Evolutionary conservation across 768 basidiomycete species (phyloP).

Genomic region (Lentinula sp.): DNA sequence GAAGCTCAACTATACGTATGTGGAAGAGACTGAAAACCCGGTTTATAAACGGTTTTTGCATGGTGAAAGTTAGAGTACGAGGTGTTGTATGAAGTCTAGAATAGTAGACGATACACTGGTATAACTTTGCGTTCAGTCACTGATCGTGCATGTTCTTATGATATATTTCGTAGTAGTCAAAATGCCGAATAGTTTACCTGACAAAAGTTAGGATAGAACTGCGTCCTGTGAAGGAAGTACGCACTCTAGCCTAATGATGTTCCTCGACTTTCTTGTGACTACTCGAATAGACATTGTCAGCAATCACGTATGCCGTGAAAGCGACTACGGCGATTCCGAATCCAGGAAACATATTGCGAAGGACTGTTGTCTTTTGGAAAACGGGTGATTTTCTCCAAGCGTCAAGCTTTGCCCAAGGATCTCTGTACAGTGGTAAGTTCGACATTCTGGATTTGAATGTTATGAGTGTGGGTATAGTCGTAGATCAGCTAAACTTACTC

Average conservation of each 20-base stretch:
- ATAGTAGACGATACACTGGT: background rate
- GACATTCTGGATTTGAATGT: conserved; percentile 34
- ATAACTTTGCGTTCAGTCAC: background rate
- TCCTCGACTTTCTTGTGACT: conserved; percentile 18
- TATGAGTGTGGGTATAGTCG: background rate
- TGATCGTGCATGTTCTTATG: background rate
- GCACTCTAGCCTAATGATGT: conserved; percentile 6
- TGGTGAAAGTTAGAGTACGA: background rate
- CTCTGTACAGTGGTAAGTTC: conserved; percentile 72
- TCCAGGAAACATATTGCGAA: conserved; percentile 88
- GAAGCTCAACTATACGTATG: conserved; percentile 78
- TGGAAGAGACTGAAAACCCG: conserved; percentile 89
- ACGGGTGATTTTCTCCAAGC: conserved; percentile 91
- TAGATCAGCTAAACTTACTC: background rate
- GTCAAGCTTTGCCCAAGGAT: conserved; percentile 92
- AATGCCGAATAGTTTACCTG: background rate
- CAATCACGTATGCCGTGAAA: conserved; percentile 87
- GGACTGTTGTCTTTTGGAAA: conserved; percentile 82
- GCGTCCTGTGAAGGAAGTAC: background rate
- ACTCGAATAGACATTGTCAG: conserved; percentile 63
- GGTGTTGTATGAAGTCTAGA: background rate
- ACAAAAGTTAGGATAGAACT: background rate
- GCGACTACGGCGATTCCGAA: conserved; percentile 90
- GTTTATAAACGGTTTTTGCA: conserved; percentile 72
- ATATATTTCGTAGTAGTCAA: background rate